A percentile compares a stretch with the other conserved stretches of the same genome.
Evolutionary conservation across 2,329 filamentous ascomycete genomes (phyloP).

Genomic region (Fusarium udum): DNA sequence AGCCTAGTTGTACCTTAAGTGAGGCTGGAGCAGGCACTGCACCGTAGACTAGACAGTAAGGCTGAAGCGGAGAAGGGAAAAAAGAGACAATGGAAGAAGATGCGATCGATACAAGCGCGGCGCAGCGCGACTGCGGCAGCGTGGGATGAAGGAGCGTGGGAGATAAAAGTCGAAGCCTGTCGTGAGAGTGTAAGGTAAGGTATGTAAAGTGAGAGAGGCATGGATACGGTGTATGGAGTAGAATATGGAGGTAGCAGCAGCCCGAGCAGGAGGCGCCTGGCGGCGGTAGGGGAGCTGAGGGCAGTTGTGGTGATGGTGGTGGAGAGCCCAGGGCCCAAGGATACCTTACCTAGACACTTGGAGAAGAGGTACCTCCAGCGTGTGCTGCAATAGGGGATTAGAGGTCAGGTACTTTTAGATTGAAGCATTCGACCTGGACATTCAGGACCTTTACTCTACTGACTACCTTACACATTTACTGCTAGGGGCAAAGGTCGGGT

Average conservation of each 20-base stretch:
- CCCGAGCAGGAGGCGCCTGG: constrained; percentile 36
- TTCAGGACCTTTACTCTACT: not conserved
- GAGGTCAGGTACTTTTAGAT: not conserved
- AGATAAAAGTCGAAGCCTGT: constrained; percentile 44
- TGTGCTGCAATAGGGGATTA: constrained; percentile 28
- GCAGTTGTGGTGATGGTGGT: constrained; percentile 29
- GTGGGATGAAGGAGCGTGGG: constrained; percentile 43
- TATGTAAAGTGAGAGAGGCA: constrained; percentile 29
- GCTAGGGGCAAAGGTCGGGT: constrained; percentile 31
- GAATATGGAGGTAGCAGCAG: constrained; percentile 25
- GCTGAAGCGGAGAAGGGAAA: constrained; percentile 30
- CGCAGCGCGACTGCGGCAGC: constrained; percentile 40
- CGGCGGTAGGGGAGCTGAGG: constrained; percentile 41
- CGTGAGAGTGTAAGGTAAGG: constrained; percentile 33
- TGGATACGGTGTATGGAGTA: constrained; percentile 25
- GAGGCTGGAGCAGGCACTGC: constrained; percentile 38
- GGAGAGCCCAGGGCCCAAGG: constrained; percentile 21
- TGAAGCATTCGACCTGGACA: not conserved
- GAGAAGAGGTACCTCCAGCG: constrained; percentile 1
- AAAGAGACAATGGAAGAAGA: constrained; percentile 34
- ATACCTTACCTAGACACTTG: not conserved
- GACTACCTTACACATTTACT: not conserved
- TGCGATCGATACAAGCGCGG: constrained; percentile 36
- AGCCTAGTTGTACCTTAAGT: constrained; percentile 22
- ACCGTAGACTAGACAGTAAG: constrained; percentile 26